These are phyloP conservation scores for Aspergillus cristatus DNA, from an alignment of 495 filamentous ascomycete species.

Conservation along the genomic window DNA sequence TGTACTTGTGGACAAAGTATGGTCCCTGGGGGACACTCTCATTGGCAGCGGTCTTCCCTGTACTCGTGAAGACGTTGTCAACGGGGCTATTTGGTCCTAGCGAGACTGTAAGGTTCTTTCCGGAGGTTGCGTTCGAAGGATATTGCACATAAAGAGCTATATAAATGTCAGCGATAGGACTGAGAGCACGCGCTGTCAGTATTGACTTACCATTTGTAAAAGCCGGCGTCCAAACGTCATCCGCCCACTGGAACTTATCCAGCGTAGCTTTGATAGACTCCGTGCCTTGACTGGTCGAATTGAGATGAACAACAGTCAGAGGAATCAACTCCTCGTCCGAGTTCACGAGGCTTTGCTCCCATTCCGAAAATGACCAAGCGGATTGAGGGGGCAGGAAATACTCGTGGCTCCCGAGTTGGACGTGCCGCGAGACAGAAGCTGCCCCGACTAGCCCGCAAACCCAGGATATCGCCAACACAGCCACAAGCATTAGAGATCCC, in stretches of 20 bases:
- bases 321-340: background rate
- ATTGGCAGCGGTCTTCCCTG: background rate
- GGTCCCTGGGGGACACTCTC: background rate
- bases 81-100: too few species aligned
- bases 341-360: background rate
- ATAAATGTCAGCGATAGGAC: too few species aligned
- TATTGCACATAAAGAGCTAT: too few species aligned
- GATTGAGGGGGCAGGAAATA: background rate
- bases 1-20: background rate
- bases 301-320: background rate
- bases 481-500: too few species aligned
- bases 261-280: background rate
- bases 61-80: too few species aligned
- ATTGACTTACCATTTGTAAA: background rate
- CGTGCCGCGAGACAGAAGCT: conserved; percentile 1
- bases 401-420: background rate
- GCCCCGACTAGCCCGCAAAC: background rate
- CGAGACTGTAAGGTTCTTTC: too few species aligned
- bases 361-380: background rate
- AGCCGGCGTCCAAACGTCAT: background rate
- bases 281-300: background rate
- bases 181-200: too few species aligned
- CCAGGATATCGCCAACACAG: too few species aligned
- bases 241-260: background rate
- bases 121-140: too few species aligned